Evolutionary conservation across 163 green algal species (phyloP).

Genomic region (Chlorella variabilis): DNA sequence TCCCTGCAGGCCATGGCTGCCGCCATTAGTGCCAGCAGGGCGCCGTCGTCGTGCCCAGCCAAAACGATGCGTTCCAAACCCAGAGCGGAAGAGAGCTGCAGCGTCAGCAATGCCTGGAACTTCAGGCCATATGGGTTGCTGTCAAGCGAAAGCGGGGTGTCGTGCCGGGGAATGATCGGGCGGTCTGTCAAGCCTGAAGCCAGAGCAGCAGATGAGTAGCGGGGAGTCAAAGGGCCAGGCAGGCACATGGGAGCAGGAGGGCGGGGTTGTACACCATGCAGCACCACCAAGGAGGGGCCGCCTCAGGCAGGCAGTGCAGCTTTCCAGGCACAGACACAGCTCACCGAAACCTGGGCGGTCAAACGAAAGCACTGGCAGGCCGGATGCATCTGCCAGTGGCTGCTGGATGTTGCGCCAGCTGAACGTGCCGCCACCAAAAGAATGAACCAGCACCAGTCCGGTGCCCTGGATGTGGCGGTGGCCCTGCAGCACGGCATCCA

Average conservation of each 20-base stretch:
- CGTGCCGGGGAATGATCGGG: constrained; percentile 33
- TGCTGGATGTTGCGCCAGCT: constrained; percentile 83
- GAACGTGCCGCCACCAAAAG: constrained; percentile 79
- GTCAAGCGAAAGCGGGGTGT: not conserved
- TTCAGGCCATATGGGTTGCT: constrained; percentile 69
- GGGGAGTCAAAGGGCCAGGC: too few relatives aligned
- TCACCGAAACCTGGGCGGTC: constrained; percentile 78
- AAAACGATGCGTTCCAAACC: constrained; percentile 68
- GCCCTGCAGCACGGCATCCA: too few relatives aligned
- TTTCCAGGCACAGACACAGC: not conserved
- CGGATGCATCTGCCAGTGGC: constrained; percentile 63
- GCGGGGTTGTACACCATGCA: too few relatives aligned
- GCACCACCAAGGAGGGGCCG: too few relatives aligned
- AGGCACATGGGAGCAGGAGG: too few relatives aligned
- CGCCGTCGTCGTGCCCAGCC: constrained; percentile 76
- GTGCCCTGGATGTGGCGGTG: too few relatives aligned
- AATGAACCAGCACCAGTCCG: constrained; percentile 74
- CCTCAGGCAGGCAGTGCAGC: too few relatives aligned
- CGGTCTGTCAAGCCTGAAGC: constrained; percentile 65
- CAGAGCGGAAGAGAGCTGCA: constrained; percentile 61
- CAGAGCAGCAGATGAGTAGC: too few relatives aligned
- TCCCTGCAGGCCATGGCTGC: constrained; percentile 42
- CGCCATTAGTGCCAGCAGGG: constrained; percentile 70
- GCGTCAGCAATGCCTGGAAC: constrained; percentile 65
- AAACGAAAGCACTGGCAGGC: constrained; percentile 69